Evolutionary conservation across 2,329 filamentous ascomycete species (phyloP), one percentile per base, ranked within the genome.

Genomic region (Microcyclospora pomicola): DNA sequence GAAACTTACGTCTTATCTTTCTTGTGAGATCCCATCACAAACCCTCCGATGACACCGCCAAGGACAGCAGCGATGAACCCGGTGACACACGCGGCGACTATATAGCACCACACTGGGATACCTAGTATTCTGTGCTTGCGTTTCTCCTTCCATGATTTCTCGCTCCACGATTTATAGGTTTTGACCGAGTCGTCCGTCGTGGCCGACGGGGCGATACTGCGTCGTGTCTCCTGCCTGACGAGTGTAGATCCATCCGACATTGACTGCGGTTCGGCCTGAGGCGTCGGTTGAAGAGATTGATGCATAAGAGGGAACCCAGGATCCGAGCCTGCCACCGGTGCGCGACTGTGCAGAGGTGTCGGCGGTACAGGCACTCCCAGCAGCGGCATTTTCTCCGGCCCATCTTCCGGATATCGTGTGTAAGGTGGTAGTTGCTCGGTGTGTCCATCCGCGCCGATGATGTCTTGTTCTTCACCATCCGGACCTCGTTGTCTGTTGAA

Each of bases 351-450:
- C 4, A 56, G 42, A 16, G 50, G 42, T 16, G 51, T 50, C 1
- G 55, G 55, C 28, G 48, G 43, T 15, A 31, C 42, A 49, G 34
- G 59, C 51, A 44, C 38, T 24, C 40, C 36, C 16, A 67, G 48
- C 10, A 64, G 56, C 9, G 62, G 63, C 72, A 85, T 67, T 59
- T 72, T 54, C 55, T 71, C 51, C 2, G 53, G 52, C 3, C 51
- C 53, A 40, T 84, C 80, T 37, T 92, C 82, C 2, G 87, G 84
- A 59, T 92, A 95, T 56, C 85, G 72, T 11, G 84, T 83, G 55
- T 96, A 96, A 1, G 88, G 88, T 10, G 88, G 88, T 13, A 95
- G 65, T 58, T 93, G 84, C 59, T 96, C 88, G 1, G 82, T 80
- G 54, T 95, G 86, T 1, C 87, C 87, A 52, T 93, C 77, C 0